These are phyloP conservation scores for Nannochloropsis oceanica DNA, from an alignment of 108 stramenopile species.

Conservation along the genomic window DNA sequence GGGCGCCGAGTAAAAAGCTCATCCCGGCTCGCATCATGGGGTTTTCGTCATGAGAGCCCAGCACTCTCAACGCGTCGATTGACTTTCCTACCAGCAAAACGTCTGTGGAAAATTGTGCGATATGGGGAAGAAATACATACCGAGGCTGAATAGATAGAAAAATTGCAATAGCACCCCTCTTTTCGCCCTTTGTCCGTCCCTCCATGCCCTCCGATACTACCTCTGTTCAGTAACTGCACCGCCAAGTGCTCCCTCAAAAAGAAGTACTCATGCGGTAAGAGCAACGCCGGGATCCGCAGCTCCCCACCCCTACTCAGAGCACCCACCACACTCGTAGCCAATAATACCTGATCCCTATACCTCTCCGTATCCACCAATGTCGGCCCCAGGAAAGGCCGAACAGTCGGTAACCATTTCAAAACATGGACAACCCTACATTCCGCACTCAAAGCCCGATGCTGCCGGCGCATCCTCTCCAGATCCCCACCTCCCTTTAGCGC, in stretches of 20 bases:
- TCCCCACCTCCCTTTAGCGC: not conserved
- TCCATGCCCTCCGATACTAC: no score
- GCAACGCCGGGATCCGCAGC: not conserved
- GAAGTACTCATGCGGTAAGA: not conserved
- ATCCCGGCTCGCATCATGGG: not conserved
- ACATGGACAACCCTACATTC: not conserved
- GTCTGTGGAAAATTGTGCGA: not conserved
- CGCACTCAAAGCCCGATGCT: not conserved
- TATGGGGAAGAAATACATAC: no score
- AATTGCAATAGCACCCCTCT: no score
- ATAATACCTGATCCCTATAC: not conserved
- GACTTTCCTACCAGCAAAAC: not conserved
- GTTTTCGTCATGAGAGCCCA: not conserved
- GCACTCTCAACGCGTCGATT: not conserved
- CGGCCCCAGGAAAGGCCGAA: not conserved
- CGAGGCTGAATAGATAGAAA: no score
- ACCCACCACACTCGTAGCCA: not conserved
- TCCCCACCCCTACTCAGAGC: not conserved
- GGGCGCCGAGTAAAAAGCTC: not conserved
- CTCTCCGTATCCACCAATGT: not conserved
- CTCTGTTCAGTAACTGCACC: not conserved
- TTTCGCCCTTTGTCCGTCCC: no score
- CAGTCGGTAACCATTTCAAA: not conserved
- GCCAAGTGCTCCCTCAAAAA: not conserved
- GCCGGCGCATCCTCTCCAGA: not conserved